Percentiles rank a stretch among this genome's conserved stretches.
phyloP scores from a whole-genome alignment of 352 stramenopile genomes.

The Phytopythium helicoides region DNA sequence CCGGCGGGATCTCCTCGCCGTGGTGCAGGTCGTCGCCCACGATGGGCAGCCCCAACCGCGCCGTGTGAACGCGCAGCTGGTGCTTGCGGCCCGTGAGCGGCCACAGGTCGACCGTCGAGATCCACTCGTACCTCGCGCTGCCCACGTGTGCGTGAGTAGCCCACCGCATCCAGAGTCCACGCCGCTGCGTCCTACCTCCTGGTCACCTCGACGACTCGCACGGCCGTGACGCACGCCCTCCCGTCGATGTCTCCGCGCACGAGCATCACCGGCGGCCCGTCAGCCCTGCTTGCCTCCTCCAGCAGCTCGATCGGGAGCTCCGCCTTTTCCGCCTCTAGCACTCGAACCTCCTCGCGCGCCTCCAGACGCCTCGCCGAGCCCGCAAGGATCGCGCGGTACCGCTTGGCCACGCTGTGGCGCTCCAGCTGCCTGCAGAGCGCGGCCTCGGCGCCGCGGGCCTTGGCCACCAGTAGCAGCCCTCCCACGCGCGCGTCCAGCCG shows the following conservation, averaged over 20 bases:
- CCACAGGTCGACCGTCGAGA: constrained; percentile 68
- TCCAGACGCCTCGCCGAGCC: constrained; percentile 11
- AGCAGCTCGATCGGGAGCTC: constrained; percentile 15
- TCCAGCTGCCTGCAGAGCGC: constrained; percentile 45
- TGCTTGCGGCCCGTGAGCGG: constrained; percentile 66
- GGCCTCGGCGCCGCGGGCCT: constrained; percentile 45
- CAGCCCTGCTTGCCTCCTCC: no score
- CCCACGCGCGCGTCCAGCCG: constrained; percentile 61
- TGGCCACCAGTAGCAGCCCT: constrained; percentile 58
- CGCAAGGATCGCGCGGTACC: constrained; percentile 54
- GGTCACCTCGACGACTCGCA: constrained; percentile 30
- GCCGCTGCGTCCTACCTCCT: no score
- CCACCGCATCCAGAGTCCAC: constrained; percentile 6
- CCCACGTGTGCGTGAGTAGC: background rate
- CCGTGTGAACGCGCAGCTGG: constrained; percentile 67
- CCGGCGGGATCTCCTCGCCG: constrained; percentile 6
- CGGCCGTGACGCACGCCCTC: constrained; percentile 24
- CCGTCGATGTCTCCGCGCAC: constrained; percentile 22
- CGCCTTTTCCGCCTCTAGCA: constrained; percentile 1
- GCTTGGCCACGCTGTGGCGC: constrained; percentile 38
- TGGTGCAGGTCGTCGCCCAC: constrained; percentile 69
- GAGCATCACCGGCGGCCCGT: constrained; percentile 19
- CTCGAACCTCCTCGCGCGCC: background rate
- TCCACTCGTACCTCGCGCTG: constrained; percentile 49
- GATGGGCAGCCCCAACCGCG: constrained; percentile 54